Percentiles rank a stretch among this genome's conserved stretches.
Evolutionary conservation across 139 green algal species (phyloP).

Genomic region (Chlorella vulgaris): DNA sequence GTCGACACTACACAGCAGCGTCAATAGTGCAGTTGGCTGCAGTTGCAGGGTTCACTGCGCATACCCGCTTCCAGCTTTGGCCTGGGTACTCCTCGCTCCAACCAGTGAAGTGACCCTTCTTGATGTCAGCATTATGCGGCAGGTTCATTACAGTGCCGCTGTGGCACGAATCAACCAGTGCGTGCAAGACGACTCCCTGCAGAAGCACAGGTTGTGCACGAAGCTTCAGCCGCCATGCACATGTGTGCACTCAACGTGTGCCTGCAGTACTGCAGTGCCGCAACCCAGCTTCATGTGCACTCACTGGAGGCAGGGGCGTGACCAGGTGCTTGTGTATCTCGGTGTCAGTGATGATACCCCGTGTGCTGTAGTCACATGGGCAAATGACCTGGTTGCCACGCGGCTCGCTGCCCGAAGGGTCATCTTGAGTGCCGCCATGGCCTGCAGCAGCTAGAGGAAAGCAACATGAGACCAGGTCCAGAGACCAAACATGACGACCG

Average conservation of each 20-base stretch:
- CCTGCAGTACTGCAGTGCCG: neutral
- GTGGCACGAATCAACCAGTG: constrained; percentile 10
- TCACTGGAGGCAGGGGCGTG: neutral
- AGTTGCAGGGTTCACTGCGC: neutral
- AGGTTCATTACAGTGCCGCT: constrained; percentile 27
- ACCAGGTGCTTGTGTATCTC: neutral
- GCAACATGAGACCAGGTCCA: too few species aligned
- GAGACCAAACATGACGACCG: too few species aligned
- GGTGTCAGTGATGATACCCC: neutral
- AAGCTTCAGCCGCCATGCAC: neutral
- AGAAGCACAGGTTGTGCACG: neutral
- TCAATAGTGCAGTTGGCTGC: too few species aligned
- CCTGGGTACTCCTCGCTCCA: constrained; percentile 17
- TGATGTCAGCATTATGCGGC: constrained; percentile 6
- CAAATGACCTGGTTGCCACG: constrained; percentile 11
- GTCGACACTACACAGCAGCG: neutral
- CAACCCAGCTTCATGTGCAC: neutral
- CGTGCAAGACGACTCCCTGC: constrained; percentile 1
- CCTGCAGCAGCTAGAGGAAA: neutral
- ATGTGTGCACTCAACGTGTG: neutral
- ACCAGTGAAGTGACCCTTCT: neutral
- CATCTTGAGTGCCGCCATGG: neutral
- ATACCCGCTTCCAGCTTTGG: neutral
- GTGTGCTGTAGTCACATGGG: neutral
- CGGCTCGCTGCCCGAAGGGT: neutral